Evolutionary conservation across 2,329 filamentous ascomycete species (phyloP).

Genomic region (Calonectria crousiana): DNA sequence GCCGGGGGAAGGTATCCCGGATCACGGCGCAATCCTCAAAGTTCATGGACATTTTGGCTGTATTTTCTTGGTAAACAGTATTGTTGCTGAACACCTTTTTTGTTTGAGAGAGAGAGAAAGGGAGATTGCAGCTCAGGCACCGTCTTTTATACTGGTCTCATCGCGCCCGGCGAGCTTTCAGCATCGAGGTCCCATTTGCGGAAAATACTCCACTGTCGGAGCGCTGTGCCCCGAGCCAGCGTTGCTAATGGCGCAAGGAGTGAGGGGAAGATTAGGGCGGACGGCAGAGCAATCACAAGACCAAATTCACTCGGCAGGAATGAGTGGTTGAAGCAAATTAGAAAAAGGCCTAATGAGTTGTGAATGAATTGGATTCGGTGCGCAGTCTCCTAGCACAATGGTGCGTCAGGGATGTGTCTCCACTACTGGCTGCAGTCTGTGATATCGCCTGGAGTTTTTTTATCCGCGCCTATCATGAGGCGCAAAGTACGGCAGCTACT

Average conservation of each 20-base stretch:
- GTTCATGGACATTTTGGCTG: constrained; percentile 44
- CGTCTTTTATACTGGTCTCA: neutral
- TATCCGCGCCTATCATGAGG: neutral
- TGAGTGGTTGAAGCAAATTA: neutral
- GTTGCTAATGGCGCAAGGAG: constrained; percentile 12
- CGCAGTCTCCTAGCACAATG: neutral
- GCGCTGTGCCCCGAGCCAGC: constrained; percentile 21
- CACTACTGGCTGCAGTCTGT: neutral
- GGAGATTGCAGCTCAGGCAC: neutral
- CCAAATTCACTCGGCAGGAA: neutral
- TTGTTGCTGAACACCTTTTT: neutral
- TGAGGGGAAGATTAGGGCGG: constrained; percentile 11
- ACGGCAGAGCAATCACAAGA: neutral
- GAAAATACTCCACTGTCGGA: constrained; percentile 15
- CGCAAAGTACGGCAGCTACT: neutral
- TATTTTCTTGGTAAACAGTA: neutral
- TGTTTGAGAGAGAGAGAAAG: too few relatives aligned
- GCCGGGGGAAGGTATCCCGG: constrained; percentile 41
- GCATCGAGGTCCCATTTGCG: neutral
- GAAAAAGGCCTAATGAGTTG: neutral
- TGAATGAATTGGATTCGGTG: neutral
- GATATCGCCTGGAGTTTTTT: neutral
- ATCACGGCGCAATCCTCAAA: constrained; percentile 35
- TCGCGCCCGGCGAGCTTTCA: neutral
- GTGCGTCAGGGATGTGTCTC: neutral